A percentile compares a stretch with the other conserved stretches of the same genome.
phyloP scores from a whole-genome alignment of 139 green algal genomes.

The Pleodorina starrii region DNA sequence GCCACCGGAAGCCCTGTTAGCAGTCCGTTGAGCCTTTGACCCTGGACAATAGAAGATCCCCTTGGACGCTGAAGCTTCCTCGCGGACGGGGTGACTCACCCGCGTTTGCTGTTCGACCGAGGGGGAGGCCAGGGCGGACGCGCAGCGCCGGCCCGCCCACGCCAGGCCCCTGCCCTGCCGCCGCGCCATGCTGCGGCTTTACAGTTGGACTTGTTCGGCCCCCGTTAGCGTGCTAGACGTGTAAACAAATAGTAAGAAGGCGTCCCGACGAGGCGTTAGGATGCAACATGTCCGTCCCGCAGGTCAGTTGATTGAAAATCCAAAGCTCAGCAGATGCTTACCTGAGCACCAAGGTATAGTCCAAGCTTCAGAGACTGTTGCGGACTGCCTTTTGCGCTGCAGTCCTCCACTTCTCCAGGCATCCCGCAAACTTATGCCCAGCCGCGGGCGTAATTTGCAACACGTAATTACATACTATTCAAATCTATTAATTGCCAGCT shows the following conservation, averaged over 20 bases:
- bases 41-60: too few species aligned
- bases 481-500: too few species aligned
- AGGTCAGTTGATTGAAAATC: neutral
- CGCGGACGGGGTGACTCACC: neutral
- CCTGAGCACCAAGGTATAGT: conserved; percentile 40
- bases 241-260: neutral
- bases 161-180: neutral
- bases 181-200: neutral
- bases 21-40: too few species aligned
- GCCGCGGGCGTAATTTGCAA: neutral
- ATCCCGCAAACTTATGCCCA: neutral
- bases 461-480: neutral
- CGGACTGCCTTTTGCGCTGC: neutral
- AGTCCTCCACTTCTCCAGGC: neutral
- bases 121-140: neutral
- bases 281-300: conserved; percentile 7
- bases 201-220: neutral
- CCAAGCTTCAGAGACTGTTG: conserved; percentile 30
- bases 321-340: neutral
- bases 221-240: neutral
- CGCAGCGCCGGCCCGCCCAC: neutral
- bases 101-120: neutral
- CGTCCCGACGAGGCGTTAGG: neutral
- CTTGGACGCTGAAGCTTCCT: neutral
- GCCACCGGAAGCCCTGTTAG: too few species aligned